These are phyloP conservation scores for Saprolegnia diclina DNA, from an alignment of 352 stramenopile genomes.

Conservation along the genomic window DNA sequence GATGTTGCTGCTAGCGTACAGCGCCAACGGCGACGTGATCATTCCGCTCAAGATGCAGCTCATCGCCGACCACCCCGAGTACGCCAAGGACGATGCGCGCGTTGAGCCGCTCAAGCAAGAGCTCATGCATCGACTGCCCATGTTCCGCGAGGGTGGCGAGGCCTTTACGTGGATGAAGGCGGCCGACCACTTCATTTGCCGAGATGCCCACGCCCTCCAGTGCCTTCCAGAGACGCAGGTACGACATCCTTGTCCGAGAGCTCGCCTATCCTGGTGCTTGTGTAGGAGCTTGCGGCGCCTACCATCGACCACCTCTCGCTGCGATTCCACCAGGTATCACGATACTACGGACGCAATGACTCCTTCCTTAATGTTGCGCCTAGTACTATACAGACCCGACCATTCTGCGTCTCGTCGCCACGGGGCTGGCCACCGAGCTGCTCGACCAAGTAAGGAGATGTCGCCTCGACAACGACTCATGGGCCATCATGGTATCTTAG, in stretches of 20 bases:
- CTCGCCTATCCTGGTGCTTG: too few relatives aligned
- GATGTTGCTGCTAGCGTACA: neutral
- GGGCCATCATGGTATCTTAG: conserved; percentile 18
- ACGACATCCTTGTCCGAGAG: conserved; percentile 25
- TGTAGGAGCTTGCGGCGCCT: conserved; percentile 4
- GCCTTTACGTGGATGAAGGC: conserved; percentile 66
- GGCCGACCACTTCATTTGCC: conserved; percentile 73
- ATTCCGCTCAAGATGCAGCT: conserved; percentile 43
- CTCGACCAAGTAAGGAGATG: conserved; percentile 41
- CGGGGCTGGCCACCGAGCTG: conserved; percentile 53
- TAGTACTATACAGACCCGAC: conserved; percentile 70
- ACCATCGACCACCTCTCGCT: conserved; percentile 50
- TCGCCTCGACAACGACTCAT: neutral
- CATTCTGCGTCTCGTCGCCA: conserved; percentile 61
- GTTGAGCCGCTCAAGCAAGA: conserved; percentile 51
- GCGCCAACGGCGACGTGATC: conserved; percentile 37
- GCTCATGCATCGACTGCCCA: conserved; percentile 46
- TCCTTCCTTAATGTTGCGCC: neutral
- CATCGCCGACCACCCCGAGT: conserved; percentile 44
- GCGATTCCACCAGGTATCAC: conserved; percentile 58
- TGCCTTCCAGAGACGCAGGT: conserved; percentile 50
- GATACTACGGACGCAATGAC: conserved; percentile 10
- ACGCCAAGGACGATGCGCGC: conserved; percentile 45
- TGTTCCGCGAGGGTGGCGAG: conserved; percentile 34
- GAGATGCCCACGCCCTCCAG: conserved; percentile 43